Evolutionary conservation across 306 rosid genomes (phyloP).

Genomic region (Parietaria judaica): DNA sequence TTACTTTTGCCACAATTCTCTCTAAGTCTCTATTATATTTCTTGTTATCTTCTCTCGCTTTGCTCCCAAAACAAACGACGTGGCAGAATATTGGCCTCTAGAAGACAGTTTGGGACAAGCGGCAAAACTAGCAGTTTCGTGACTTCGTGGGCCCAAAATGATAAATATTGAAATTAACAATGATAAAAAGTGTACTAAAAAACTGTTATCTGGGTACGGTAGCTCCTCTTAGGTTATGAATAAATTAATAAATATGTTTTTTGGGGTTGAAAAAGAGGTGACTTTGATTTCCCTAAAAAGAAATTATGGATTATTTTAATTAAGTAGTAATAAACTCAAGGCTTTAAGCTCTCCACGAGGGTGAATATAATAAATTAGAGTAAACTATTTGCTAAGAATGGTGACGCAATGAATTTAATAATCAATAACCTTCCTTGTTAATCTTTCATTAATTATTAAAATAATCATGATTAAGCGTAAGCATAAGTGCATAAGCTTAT

Average conservation of each 20-base stretch:
- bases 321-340: not conserved
- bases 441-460: not conserved
- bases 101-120: not conserved
- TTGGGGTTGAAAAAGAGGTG: not conserved
- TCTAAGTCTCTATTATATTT: not conserved
- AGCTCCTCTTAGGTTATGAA: not conserved
- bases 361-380: not conserved
- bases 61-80: conserved; percentile 42
- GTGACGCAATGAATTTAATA: not conserved
- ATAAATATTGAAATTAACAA: not conserved
- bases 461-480: not conserved
- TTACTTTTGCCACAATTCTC: too few species aligned
- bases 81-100: conserved; percentile 66
- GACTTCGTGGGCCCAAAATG: conserved; percentile 20
- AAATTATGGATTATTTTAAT: not conserved
- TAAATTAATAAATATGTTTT: not conserved
- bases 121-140: not conserved
- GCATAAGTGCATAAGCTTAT: not conserved
- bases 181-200: not conserved
- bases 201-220: not conserved
- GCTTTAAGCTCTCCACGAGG: not conserved
- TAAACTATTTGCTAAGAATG: not conserved
- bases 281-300: not conserved
- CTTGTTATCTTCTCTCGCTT: conserved; percentile 40
- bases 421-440: not conserved